A percentile compares a stretch with the other conserved stretches of the same genome.
Conservation (phyloP, 2,329 filamentous ascomycete genomes). For the Trichoderma sp. region DNA sequence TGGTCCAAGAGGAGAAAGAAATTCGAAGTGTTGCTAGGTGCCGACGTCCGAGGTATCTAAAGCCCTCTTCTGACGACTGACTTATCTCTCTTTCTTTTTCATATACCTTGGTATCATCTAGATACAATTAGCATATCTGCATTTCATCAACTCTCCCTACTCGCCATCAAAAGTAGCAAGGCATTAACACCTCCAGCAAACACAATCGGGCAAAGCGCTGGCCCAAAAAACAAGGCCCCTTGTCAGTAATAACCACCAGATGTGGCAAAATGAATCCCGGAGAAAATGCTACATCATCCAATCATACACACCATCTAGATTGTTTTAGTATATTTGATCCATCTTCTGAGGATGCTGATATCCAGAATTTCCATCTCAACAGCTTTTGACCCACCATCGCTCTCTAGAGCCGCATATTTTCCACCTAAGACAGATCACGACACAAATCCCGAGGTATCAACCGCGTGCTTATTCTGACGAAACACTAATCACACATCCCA, state of each 20-base stretch:
- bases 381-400: neutral
- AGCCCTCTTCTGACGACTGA: neutral
- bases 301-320: neutral
- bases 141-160: neutral
- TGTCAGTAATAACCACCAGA: neutral
- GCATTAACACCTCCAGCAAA: neutral
- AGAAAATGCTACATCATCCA: neutral
- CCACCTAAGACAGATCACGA: neutral
- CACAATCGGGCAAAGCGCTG: neutral
- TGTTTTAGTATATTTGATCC: neutral
- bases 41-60: neutral
- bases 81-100: neutral
- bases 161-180: neutral
- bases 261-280: neutral
- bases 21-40: neutral
- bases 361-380: neutral
- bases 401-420: neutral
- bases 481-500: neutral
- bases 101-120: neutral
- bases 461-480: neutral
- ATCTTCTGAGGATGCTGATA: neutral
- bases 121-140: neutral
- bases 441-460: neutral
- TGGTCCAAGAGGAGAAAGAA: neutral
- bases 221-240: neutral